Percentiles rank a stretch among this genome's conserved stretches.
Evolutionary conservation across 2,329 filamentous ascomycete species (phyloP).

Genomic region (Colletotrichum acutatum): DNA sequence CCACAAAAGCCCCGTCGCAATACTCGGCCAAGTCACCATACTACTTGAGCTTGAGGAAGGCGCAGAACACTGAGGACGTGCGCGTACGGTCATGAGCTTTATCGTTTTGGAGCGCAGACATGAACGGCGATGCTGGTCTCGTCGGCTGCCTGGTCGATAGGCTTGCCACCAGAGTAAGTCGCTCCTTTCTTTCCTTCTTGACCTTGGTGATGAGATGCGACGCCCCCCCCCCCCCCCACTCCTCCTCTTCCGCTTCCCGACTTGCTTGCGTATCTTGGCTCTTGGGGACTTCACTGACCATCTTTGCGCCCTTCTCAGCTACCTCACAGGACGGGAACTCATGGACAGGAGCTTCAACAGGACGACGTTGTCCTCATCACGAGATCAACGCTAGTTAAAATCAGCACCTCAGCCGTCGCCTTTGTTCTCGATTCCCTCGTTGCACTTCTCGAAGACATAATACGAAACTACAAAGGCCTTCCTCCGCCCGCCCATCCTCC

Average conservation of each 20-base stretch:
- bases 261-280: neutral
- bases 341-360: constrained; percentile 65
- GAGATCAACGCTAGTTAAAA: constrained; percentile 68
- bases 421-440: constrained; percentile 68
- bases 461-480: constrained; percentile 62
- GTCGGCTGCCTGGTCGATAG: constrained; percentile 72
- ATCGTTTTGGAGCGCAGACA: constrained; percentile 41
- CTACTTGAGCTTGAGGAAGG: constrained; percentile 4
- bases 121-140: constrained; percentile 70
- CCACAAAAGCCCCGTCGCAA: neutral
- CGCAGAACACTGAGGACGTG: neutral
- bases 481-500: constrained; percentile 59
- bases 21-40: neutral
- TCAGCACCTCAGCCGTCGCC: constrained; percentile 65
- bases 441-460: constrained; percentile 67
- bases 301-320: constrained; percentile 56
- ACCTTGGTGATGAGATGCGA: neutral
- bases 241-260: neutral
- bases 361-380: constrained; percentile 72
- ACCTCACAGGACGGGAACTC: constrained; percentile 71
- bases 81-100: constrained; percentile 31
- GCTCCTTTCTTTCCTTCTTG: constrained; percentile 8
- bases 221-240: neutral
- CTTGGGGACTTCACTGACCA: neutral
- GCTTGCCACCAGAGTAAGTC: constrained; percentile 68